A percentile compares a stretch with the other conserved stretches of the same genome.
Conservation (phyloP, 805 yeast genomes). For the Yarrowia sp. region DNA sequence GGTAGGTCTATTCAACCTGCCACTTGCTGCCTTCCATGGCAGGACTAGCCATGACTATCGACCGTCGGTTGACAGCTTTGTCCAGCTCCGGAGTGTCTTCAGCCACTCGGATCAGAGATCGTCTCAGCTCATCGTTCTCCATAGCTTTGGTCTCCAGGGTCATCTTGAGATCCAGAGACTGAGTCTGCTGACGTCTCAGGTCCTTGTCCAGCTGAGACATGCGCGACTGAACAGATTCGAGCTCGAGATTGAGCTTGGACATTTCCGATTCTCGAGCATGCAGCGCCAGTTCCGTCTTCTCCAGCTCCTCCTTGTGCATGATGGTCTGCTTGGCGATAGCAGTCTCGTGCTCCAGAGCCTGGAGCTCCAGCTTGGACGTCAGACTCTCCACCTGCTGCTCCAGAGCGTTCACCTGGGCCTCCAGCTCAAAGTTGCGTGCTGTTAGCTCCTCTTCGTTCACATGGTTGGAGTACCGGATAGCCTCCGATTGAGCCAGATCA, state of each 20-base stretch:
- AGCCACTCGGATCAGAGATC: conserved; percentile 47
- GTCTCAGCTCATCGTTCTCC: conserved; percentile 49
- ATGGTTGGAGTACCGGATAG: conserved; percentile 15
- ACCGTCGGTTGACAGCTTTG: conserved; percentile 23
- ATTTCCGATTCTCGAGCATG: conserved; percentile 43
- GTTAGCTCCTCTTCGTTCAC: conserved; percentile 19
- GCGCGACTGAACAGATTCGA: conserved; percentile 46
- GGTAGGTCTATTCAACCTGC: background rate
- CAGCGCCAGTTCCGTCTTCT: conserved; percentile 40
- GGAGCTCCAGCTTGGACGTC: conserved; percentile 15
- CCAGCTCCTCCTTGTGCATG: conserved; percentile 43
- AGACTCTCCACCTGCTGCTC: conserved; percentile 28
- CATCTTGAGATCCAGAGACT: conserved; percentile 48
- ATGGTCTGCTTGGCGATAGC: conserved; percentile 21
- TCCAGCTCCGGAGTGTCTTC: conserved; percentile 41
- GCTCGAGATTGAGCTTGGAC: conserved; percentile 47
- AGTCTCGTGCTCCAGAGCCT: conserved; percentile 33
- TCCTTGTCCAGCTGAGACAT: conserved; percentile 45
- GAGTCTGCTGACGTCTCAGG: conserved; percentile 43
- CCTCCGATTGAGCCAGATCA: conserved; percentile 17
- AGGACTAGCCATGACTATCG: conserved; percentile 33
- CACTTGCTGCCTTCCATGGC: conserved; percentile 38
- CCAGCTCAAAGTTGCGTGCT: conserved; percentile 24
- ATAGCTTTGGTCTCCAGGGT: conserved; percentile 50
- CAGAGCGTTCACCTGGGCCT: conserved; percentile 20